These are phyloP conservation scores for Candida maesae DNA, from an alignment of 805 yeast species.

Conservation along the genomic window DNA sequence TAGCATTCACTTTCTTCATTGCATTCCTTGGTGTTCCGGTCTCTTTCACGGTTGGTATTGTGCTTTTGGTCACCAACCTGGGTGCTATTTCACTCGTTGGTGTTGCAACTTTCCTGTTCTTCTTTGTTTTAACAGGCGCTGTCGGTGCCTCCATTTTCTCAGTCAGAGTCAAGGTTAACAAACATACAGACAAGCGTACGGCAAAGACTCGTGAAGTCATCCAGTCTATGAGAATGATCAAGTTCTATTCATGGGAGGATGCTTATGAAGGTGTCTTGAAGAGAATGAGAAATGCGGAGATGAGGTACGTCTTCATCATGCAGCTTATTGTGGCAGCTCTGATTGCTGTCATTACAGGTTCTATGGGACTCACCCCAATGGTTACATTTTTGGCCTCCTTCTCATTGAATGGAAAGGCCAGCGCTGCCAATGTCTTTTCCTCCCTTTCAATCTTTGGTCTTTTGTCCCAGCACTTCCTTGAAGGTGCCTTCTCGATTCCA, in stretches of 20 bases:
- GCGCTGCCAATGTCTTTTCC: conserved; percentile 61
- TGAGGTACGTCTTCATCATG: conserved; percentile 48
- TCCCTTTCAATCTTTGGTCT: conserved; percentile 63
- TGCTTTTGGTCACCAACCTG: conserved; percentile 53
- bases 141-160: conserved; percentile 32
- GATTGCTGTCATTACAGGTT: conserved; percentile 47
- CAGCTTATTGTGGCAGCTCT: conserved; percentile 54
- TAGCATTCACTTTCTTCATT: conserved; percentile 61
- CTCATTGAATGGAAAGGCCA: conserved; percentile 34
- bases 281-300: conserved; percentile 53
- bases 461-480: conserved; percentile 52
- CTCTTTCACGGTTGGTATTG: conserved; percentile 54
- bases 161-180: conserved; percentile 46
- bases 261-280: conserved; percentile 56
- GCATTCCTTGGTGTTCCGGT: conserved; percentile 48
- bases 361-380: conserved; percentile 52
- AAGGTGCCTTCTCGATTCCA: conserved; percentile 55
- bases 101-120: conserved; percentile 42
- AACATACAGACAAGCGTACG: conserved; percentile 60
- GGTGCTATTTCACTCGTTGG: conserved; percentile 72
- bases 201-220: conserved; percentile 53
- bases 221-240: conserved; percentile 60
- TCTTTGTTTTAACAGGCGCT: conserved; percentile 40
- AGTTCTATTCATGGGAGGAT: conserved; percentile 83
- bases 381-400: conserved; percentile 39